Conservation (phyloP, 352 stramenopile genomes). For the Pythium utonaiense region DNA sequence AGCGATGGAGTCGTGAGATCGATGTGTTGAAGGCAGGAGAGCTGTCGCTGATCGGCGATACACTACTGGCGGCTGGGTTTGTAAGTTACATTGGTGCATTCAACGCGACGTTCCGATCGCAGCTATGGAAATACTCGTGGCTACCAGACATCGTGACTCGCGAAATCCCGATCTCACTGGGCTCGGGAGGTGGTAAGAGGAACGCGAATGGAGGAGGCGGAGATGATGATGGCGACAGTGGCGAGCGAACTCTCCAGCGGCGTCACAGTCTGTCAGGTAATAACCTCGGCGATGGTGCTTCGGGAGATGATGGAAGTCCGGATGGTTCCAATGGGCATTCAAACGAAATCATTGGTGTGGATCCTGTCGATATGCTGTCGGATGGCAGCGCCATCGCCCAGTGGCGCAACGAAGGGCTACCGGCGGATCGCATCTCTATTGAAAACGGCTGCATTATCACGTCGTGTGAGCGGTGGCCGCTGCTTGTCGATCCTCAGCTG, state of each 20-base stretch:
- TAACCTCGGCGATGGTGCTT: not conserved
- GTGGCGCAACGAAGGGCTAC: slow-evolving; percentile 92
- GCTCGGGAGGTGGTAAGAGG: not conserved
- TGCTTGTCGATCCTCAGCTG: slow-evolving; percentile 89
- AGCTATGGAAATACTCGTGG: slow-evolving; percentile 87
- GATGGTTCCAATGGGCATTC: not conserved
- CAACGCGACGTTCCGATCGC: slow-evolving; percentile 70
- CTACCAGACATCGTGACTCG: slow-evolving; percentile 80
- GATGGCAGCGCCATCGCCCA: slow-evolving; percentile 80
- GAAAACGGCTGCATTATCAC: slow-evolving; percentile 92
- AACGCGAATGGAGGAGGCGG: not conserved
- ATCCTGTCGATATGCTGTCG: slow-evolving; percentile 86
- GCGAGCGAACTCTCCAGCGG: not conserved
- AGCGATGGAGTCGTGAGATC: slow-evolving; percentile 87
- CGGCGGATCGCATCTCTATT: slow-evolving; percentile 88
- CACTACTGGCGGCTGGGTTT: slow-evolving; percentile 85
- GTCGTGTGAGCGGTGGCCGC: slow-evolving; percentile 82
- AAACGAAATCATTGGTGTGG: slow-evolving; percentile 32
- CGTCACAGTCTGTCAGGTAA: slow-evolving; percentile 10
- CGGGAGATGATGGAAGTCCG: not conserved
- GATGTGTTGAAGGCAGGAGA: slow-evolving; percentile 74
- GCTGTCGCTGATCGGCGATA: slow-evolving; percentile 82
- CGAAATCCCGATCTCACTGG: slow-evolving; percentile 81
- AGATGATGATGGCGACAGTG: not conserved
- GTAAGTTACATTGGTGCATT: slow-evolving; percentile 93